Percentiles rank a stretch among this genome's conserved stretches.
These are phyloP conservation scores for Coemansia sp. DNA, from an alignment of 192 early-diverging fungal species.

Conservation along the genomic window DNA sequence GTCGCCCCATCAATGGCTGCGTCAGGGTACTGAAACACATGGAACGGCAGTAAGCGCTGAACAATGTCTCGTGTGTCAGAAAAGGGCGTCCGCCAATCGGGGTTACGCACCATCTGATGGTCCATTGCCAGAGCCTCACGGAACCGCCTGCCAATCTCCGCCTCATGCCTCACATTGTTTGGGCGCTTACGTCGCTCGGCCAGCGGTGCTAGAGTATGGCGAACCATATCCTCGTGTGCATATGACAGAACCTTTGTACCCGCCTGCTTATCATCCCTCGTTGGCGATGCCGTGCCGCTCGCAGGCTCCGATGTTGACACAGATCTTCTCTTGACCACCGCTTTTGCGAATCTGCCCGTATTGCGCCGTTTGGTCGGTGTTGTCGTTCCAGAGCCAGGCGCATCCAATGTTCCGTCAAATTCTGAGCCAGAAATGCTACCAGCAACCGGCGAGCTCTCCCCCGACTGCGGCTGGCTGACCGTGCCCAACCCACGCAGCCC, in stretches of 20 bases:
- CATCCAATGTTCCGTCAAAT: conserved; percentile 10
- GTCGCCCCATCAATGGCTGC: conserved; percentile 19
- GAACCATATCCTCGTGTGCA: conserved; percentile 26
- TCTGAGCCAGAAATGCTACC: conserved; percentile 27
- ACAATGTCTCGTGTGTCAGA: conserved; percentile 60
- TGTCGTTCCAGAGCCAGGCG: conserved; percentile 10
- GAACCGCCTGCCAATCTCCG: conserved; percentile 45
- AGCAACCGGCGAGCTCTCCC: conserved; percentile 35
- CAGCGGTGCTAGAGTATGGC: conserved; percentile 7
- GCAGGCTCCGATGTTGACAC: neutral
- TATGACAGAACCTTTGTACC: conserved; percentile 6
- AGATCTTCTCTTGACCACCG: conserved; percentile 17
- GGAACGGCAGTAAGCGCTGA: conserved; percentile 70
- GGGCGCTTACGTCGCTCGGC: conserved; percentile 22
- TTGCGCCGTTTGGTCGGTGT: conserved; percentile 42
- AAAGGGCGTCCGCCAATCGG: conserved; percentile 68
- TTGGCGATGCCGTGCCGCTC: neutral
- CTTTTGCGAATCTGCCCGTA: conserved; percentile 32
- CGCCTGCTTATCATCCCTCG: neutral
- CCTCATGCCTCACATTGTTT: conserved; percentile 22
- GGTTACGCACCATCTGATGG: conserved; percentile 47
- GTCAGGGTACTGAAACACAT: conserved; percentile 71
- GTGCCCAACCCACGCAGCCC: conserved; percentile 14
- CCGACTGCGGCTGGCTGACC: conserved; percentile 29
- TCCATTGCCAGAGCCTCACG: conserved; percentile 56